Evolutionary conservation across 2,329 filamentous ascomycete species (phyloP).

Genomic region (Diplodia corticola): DNA sequence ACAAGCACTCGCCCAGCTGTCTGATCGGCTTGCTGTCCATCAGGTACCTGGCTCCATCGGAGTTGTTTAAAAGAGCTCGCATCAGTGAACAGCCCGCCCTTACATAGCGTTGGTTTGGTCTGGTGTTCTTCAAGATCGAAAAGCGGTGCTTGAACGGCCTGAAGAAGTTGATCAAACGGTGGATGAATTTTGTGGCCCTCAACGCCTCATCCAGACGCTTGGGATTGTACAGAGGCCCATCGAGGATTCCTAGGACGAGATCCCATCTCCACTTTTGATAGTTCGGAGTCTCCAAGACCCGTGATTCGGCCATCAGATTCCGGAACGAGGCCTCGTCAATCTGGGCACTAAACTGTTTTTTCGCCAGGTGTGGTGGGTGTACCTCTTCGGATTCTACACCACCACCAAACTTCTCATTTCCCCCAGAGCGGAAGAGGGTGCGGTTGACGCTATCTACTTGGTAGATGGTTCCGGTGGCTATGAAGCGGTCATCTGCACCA

Average conservation of each 20-base stretch:
- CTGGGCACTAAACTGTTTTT: conserved; percentile 46
- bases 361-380: conserved; percentile 45
- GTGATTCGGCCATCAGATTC: conserved; percentile 69
- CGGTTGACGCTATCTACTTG: conserved; percentile 97
- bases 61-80: conserved; percentile 79
- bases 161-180: conserved; percentile 91
- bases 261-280: conserved; percentile 98
- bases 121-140: conserved; percentile 83
- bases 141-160: conserved; percentile 97
- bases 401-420: conserved; percentile 36
- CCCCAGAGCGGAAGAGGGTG: conserved; percentile 78
- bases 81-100: conserved; percentile 85
- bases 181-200: conserved; percentile 93
- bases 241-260: conserved; percentile 83
- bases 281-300: conserved; percentile 85
- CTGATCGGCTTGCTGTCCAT: conserved; percentile 89
- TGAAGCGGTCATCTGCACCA: conserved; percentile 69
- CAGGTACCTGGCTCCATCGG: conserved; percentile 81
- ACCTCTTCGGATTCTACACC: conserved; percentile 43
- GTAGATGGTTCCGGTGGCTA: conserved; percentile 88
- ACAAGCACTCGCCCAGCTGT: conserved; percentile 92
- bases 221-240: conserved; percentile 85
- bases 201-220: conserved; percentile 93
- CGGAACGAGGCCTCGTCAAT: conserved; percentile 67
- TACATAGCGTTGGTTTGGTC: conserved; percentile 92